phyloP scores from a whole-genome alignment of 306 rosid genomes.

The Quercus robur region DNA sequence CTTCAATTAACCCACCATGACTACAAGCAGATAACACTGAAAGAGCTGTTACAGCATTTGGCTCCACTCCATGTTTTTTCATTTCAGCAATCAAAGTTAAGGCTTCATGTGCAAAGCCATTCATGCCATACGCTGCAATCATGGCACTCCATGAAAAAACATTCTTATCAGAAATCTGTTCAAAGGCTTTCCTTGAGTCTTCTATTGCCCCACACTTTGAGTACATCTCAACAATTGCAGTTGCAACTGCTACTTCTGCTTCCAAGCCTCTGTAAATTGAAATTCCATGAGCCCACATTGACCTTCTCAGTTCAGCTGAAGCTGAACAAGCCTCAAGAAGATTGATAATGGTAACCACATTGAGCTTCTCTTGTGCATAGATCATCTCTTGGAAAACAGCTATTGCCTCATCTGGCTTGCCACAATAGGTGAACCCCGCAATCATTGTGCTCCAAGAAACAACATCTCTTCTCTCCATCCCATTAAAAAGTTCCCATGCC shows the following conservation, averaged over 20 bases:
- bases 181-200: constrained; percentile 36
- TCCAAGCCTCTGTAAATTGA: constrained; percentile 27
- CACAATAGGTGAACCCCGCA: constrained; percentile 33
- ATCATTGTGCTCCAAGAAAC: constrained; percentile 41
- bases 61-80: constrained; percentile 28
- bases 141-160: constrained; percentile 41
- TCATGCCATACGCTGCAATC: constrained; percentile 39
- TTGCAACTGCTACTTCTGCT: constrained; percentile 33
- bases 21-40: constrained; percentile 41
- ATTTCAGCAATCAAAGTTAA: constrained; percentile 23
- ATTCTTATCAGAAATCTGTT: constrained; percentile 28
- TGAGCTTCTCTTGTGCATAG: constrained; percentile 27
- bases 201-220: constrained; percentile 48
- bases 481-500: too few species aligned
- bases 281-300: constrained; percentile 47
- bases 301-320: constrained; percentile 31
- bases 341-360: constrained; percentile 26
- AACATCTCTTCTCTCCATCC: too few species aligned
- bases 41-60: constrained; percentile 39
- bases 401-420: constrained; percentile 36
- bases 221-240: constrained; percentile 44
- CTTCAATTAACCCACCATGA: constrained; percentile 43
- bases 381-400: constrained; percentile 30
- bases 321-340: constrained; percentile 42
- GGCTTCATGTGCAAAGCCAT: constrained; percentile 37